phyloP scores from a whole-genome alignment of 805 yeast genomes.

The Teunomyces tritomae region DNA sequence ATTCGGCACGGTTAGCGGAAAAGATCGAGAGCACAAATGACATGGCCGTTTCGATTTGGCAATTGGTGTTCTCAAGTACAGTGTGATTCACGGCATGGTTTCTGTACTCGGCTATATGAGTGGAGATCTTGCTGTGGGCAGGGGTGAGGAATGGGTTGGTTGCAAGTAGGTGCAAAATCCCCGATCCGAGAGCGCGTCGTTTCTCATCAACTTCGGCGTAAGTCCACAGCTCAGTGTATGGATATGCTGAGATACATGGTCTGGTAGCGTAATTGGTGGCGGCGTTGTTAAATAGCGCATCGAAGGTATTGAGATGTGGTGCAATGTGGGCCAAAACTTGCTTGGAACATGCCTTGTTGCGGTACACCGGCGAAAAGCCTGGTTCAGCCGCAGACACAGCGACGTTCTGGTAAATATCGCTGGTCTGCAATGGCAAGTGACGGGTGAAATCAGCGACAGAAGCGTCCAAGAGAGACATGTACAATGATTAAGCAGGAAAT shows the following conservation, averaged over 20 bases:
- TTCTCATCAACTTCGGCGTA: constrained; percentile 41
- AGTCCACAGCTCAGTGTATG: constrained; percentile 35
- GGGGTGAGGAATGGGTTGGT: constrained; percentile 22
- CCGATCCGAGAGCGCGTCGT: constrained; percentile 53
- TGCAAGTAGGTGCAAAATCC: constrained; percentile 36
- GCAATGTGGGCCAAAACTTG: constrained; percentile 17
- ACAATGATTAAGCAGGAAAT: neutral
- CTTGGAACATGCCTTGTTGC: constrained; percentile 11
- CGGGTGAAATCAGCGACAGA: neutral
- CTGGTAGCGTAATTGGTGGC: constrained; percentile 20
- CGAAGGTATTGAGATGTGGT: constrained; percentile 38
- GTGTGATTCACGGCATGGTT: constrained; percentile 10
- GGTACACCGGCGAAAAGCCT: constrained; percentile 8
- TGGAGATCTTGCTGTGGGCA: constrained; percentile 26
- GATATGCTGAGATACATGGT: constrained; percentile 39
- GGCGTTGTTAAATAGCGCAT: constrained; percentile 29
- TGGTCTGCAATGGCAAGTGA: neutral
- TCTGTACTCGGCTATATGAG: constrained; percentile 20
- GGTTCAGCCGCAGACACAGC: neutral
- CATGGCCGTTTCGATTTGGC: constrained; percentile 6
- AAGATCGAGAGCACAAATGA: constrained; percentile 20
- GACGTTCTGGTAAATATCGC: neutral
- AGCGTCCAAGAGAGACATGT: neutral
- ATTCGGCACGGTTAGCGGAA: constrained; percentile 18
- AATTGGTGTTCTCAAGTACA: constrained; percentile 4